Conservation (phyloP, 495 filamentous ascomycete species). For the Podospora sp. region DNA sequence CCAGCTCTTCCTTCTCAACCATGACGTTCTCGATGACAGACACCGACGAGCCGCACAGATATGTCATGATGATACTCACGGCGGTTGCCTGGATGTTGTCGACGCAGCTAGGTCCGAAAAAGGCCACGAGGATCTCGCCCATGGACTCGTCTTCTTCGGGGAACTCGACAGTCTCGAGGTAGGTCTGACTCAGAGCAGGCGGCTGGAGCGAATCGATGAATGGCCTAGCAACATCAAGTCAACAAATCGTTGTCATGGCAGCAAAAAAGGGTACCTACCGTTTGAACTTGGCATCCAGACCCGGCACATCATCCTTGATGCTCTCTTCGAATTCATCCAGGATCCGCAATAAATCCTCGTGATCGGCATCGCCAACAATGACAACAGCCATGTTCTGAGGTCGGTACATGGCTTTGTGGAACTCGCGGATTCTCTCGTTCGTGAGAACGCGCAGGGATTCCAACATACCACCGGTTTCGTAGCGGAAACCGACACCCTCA, state of each 20-base stretch:
- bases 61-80: conserved; percentile 74
- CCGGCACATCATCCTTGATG: conserved; percentile 78
- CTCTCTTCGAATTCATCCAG: conserved; percentile 87
- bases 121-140: conserved; percentile 80
- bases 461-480: conserved; percentile 98
- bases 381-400: conserved; percentile 92
- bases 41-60: conserved; percentile 89
- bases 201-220: conserved; percentile 87
- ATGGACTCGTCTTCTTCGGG: conserved; percentile 95
- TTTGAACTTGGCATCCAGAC: conserved; percentile 73
- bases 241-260: neutral
- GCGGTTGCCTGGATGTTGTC: conserved; percentile 66
- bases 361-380: conserved; percentile 86
- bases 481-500: conserved; percentile 86
- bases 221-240: conserved; percentile 23
- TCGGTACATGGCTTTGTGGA: conserved; percentile 97
- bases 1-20: conserved; percentile 91
- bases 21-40: conserved; percentile 88
- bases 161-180: conserved; percentile 80
- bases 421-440: conserved; percentile 84
- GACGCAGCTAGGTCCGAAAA: conserved; percentile 79
- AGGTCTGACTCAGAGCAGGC: conserved; percentile 66
- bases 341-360: conserved; percentile 74
- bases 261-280: conserved; percentile 37
- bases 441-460: conserved; percentile 82